Conservation (phyloP, 108 stramenopile species). For the Ochromonas danica region DNA sequence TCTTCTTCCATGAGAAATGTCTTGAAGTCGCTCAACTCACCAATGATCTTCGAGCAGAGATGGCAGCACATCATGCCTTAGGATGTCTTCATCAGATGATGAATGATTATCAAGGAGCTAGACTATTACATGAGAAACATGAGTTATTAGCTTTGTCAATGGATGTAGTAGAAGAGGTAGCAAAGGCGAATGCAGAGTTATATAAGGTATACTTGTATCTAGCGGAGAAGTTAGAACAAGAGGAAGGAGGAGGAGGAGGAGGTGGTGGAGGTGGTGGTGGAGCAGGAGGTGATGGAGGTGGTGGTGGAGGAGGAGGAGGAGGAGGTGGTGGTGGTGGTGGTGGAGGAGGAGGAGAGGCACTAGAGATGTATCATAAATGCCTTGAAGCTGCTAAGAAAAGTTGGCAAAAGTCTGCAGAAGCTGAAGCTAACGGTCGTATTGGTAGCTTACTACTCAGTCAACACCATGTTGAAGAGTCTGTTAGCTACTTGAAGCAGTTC, state of each 20-base stretch:
- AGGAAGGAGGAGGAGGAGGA: too few relatives aligned
- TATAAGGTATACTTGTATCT: conserved; percentile 47
- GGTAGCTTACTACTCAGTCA: conserved; percentile 31
- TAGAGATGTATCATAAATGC: conserved; percentile 43
- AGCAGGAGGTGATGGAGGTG: too few relatives aligned
- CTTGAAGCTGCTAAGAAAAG: conserved; percentile 49
- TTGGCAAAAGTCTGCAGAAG: conserved; percentile 43
- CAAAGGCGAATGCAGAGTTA: conserved; percentile 47
- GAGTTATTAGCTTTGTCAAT: conserved; percentile 49
- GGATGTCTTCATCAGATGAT: conserved; percentile 44
- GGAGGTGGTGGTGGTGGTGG: too few relatives aligned
- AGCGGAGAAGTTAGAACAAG: conserved; percentile 53
- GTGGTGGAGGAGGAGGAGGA: too few relatives aligned
- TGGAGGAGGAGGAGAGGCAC: conserved; percentile 38
- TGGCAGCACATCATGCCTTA: conserved; percentile 52
- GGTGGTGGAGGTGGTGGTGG: too few relatives aligned
- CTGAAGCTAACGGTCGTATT: conserved; percentile 49
- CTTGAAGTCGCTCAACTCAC: conserved; percentile 57
- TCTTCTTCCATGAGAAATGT: conserved; percentile 63
- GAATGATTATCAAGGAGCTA: conserved; percentile 47
- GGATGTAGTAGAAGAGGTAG: conserved; percentile 40
- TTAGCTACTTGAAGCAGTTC: conserved; percentile 45
- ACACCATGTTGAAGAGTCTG: conserved; percentile 41
- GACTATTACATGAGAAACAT: conserved; percentile 52
- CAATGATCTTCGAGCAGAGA: conserved; percentile 52